Evolutionary conservation across 2,329 filamentous ascomycete species (phyloP).

Genomic region (Epichloe scottii): DNA sequence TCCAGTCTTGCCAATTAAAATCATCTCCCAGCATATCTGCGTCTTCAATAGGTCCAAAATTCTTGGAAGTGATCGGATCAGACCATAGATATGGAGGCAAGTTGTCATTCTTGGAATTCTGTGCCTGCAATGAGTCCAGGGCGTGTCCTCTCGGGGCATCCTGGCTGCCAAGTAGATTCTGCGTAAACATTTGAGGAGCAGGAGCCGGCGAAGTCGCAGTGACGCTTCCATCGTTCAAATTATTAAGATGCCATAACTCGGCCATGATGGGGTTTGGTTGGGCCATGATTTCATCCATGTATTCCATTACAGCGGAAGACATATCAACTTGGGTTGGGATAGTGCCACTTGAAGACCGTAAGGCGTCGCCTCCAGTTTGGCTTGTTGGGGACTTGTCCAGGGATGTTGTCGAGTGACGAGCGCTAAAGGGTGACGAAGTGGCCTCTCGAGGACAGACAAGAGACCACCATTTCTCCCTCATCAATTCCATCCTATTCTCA

Average conservation of each 20-base stretch:
- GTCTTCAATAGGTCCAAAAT: conserved; percentile 19
- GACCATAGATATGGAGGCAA: conserved; percentile 31
- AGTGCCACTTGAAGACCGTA: conserved; percentile 5
- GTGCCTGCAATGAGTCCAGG: conserved; percentile 10
- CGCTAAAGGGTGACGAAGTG: not conserved
- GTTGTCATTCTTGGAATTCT: conserved; percentile 20
- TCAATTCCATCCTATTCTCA: conserved; percentile 32
- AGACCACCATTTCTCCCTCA: conserved; percentile 37
- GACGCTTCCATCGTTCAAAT: not conserved
- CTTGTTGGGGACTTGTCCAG: not conserved
- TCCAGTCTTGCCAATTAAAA: conserved; percentile 39
- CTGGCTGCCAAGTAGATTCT: conserved; percentile 1
- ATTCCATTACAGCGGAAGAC: conserved; percentile 19
- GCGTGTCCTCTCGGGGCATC: conserved; percentile 11
- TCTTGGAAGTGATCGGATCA: conserved; percentile 18
- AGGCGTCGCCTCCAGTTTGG: conserved; percentile 7
- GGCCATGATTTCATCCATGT: conserved; percentile 25
- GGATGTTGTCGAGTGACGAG: not conserved
- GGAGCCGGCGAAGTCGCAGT: not conserved
- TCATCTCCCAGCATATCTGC: conserved; percentile 28
- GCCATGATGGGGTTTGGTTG: conserved; percentile 23
- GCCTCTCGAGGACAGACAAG: conserved; percentile 27
- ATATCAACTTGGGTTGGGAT: conserved; percentile 14
- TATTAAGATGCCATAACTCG: conserved; percentile 18
- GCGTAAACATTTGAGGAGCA: not conserved